Evolutionary conservation across 1,284 basidiomycete species (phyloP).

Genomic region (Melampsora abietis-canadensis): DNA sequence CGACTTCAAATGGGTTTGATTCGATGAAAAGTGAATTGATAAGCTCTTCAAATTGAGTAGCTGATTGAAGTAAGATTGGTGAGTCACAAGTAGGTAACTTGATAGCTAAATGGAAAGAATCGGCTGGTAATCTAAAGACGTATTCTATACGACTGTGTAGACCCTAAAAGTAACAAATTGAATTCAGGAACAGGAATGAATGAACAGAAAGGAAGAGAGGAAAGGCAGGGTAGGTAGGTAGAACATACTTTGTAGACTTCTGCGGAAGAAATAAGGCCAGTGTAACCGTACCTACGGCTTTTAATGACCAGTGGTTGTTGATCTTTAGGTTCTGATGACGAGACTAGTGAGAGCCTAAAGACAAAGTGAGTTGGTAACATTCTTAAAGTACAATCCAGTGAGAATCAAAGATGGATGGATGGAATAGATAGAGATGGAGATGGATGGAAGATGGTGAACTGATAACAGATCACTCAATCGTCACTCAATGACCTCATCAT

Average conservation of each 20-base stretch:
- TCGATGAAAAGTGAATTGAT: not conserved
- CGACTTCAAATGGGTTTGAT: not conserved
- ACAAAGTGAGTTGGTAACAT: constrained; percentile 1
- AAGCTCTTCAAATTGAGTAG: not conserved
- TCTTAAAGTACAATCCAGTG: not conserved
- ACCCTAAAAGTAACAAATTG: not conserved
- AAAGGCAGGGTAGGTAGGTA: not conserved
- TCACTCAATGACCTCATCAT: no score
- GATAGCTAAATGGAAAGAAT: not conserved
- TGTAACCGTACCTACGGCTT: not conserved
- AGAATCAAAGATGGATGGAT: no score
- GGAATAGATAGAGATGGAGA: no score
- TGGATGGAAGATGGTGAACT: no score
- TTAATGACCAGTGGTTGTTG: not conserved
- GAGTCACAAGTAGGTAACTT: not conserved
- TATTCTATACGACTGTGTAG: not conserved
- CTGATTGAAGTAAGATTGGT: not conserved
- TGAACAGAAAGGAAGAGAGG: not conserved
- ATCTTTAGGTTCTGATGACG: not conserved
- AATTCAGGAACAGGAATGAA: not conserved
- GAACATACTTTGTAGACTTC: constrained; percentile 1
- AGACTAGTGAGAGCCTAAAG: not conserved
- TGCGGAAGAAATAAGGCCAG: not conserved
- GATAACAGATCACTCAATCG: no score
- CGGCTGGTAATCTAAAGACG: not conserved